Base-by-base conservation (phyloP, 2,329 filamentous ascomycete genomes). In the Claviceps digitariae region DNA sequence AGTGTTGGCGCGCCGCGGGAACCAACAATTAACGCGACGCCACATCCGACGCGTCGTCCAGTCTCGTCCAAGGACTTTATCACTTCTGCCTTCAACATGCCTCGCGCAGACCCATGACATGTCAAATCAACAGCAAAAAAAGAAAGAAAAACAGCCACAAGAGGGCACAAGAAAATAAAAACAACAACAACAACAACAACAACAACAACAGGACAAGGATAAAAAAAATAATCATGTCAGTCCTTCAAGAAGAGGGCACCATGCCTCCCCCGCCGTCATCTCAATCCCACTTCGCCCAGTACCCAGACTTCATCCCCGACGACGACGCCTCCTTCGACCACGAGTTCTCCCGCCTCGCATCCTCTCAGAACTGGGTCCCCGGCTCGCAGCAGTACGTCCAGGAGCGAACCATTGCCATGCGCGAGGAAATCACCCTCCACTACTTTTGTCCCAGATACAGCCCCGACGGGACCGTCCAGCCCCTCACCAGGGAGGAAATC, bases 261-360 rank as follows among this genome's bases (percentile, higher is more conserved):
- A n/a, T 38, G 15, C 36, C 36, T 7, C 36, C 36, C 5, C 36
- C 36, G 36, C 58, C 55, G 6, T 45, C 58, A 34, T 65, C 62
- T 17, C 63, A 66, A 56, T 66, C 63, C 25, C 63, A 66, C 58
- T 67, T 67, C 21, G 55, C 58, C 47, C 61, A 61, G 27, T 67
- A 63, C 48, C 51, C 58, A 34, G 53, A 62, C 57, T 67, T 67
- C 55, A 58, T 53, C 2, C 62, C 64, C 46, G 51, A 66, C 55
- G 57, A 60, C 20, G 53, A 47, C 46, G 62, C 64, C 17, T 56
- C 62, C 0, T 67, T 68, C 36, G 62, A 66, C 45, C 8, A 64
- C 25, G 62, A 67, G 49, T 67, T 67, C 46, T 52, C 56, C 8
- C 62, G 65, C 43, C 62, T 66, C 49, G 63, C 64, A 3, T 63